Evolutionary conservation across 108 stramenopile species (phyloP), one percentile per base, ranked within the genome.

Genomic region (Nitzschia palea): DNA sequence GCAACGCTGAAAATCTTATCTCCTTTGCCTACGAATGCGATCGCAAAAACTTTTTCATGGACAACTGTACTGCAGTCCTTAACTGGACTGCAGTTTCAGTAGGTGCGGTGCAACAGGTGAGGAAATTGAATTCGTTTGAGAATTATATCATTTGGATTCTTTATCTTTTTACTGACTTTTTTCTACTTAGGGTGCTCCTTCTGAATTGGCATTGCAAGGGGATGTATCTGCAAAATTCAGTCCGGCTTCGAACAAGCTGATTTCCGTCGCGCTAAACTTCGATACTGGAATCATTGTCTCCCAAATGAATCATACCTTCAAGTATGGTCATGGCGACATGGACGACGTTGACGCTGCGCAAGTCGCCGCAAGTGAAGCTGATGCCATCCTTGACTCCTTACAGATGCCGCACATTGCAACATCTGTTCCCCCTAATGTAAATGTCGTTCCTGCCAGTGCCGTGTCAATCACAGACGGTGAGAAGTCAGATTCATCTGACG

Each of bases 181-280:
- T 17, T 71, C 22, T 33, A 25, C 2, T 31, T 37, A 74, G 74
- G 83, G 84, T 43, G 69, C 66, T 14, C 20, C 65, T 23, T 53
- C 68, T 33, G 87, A 87, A 55, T 61, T 91, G 14, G 28, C 69
- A 0, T 54, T 93, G 48, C 84, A 79, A 56, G 91, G 91, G 22
- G 71, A 64, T 15, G 73, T 88, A 68, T 45, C 72, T 17, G 82
- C 84, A 4, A 61, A 68, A 28, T 93, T 93, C 74, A 85, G 88
- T 55, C 91, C 91, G 1, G 88, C 91, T 23, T 88, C 88, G 44
- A 93, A 93, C 79, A 93, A 93, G 59, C 84, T 93, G 22, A 79
- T 86, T 26, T 86, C 86, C 23, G 78, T 86, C 20, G 71, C 71
- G n/a, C 65, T 93, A 35, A 63, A 62, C 15, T 93, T 87, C 44